Conservation (phyloP, 2,329 filamentous ascomycete genomes). For the Pseudocercospora crystallina region DNA sequence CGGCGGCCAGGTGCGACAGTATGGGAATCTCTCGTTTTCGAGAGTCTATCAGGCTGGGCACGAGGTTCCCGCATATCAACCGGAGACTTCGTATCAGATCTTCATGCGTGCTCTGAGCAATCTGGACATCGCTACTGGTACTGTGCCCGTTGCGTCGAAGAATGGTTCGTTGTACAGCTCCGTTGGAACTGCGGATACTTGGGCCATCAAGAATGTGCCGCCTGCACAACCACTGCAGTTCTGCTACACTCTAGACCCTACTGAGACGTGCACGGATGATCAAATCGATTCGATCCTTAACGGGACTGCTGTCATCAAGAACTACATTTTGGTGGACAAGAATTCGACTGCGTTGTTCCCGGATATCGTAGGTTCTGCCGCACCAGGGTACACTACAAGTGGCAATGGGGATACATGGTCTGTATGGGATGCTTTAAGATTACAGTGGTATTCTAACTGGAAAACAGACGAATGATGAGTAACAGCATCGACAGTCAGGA, state of each 20-base stretch:
- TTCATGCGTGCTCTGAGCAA: conserved; percentile 54
- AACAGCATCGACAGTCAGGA: too few relatives aligned
- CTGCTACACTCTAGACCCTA: conserved; percentile 20
- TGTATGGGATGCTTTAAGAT: too few relatives aligned
- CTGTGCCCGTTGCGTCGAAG: not conserved
- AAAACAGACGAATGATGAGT: too few relatives aligned
- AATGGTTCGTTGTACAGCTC: conserved; percentile 2
- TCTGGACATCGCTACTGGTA: conserved; percentile 56
- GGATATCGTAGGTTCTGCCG: not conserved
- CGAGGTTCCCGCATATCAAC: conserved; percentile 46
- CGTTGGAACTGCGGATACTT: not conserved
- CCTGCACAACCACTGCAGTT: conserved; percentile 18
- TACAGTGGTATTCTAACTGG: not conserved
- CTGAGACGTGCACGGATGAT: conserved; percentile 23
- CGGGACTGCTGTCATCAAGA: conserved; percentile 19
- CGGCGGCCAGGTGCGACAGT: conserved; percentile 34
- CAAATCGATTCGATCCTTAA: conserved; percentile 17
- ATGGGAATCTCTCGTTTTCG: conserved; percentile 36
- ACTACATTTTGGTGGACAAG: conserved; percentile 22
- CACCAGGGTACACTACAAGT: too few relatives aligned
- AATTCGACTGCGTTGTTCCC: conserved; percentile 25
- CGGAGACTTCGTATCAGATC: conserved; percentile 55
- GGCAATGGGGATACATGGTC: too few relatives aligned
- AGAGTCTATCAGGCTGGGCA: conserved; percentile 36
- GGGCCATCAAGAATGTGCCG: conserved; percentile 8